Base-by-base conservation (phyloP, 2,329 filamentous ascomycete genomes). In the Penicillium olsonii region DNA sequence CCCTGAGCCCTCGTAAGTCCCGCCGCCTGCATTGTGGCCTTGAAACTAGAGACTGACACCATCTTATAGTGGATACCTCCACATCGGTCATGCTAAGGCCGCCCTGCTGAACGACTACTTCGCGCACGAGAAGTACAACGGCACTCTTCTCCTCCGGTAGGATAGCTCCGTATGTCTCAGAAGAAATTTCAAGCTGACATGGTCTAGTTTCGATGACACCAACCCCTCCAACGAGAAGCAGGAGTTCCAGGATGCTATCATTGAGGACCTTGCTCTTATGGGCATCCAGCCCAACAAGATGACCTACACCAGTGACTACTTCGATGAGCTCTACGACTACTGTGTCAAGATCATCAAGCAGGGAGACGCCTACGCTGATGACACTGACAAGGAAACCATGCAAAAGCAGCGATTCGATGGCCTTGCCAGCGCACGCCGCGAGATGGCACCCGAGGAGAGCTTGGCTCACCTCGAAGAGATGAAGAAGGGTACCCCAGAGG, bases 171-270 rank as follows among this genome's bases (percentile, higher is more conserved):
- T 22, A 18, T 19, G 8, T 8, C 22, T 24, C 8, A n/a, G 22
- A 24, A 24, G 8, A 5, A 4, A 24, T 24, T 24, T 8, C 22
- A 24, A 24, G 22, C 45, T 45, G 20, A 49, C 38, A 17, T 18
- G 14, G n/a, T 12, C 18, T 34, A 44, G 52, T 52, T 94, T 99
- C 66, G 94, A 99, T 68, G 94, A 99, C 68, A 99, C 94, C 48
- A 99, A 99, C 74, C 94, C 94, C 7, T 86, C 88, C 52, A 97
- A 97, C 72, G 94, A 99, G 79, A 96, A 95, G 78, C 85, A 92
- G 69, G 94, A 97, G 75, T 99, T 87, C 70, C 87, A 97, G 69
- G 91, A 97, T 73, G 83, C 91, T 5, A 99, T 99, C 55, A 79
- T 96, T 33, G 87, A 96, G 75, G 94, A 99, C 71, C 82, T 96